Evolutionary conservation across 495 filamentous ascomycete genomes (phyloP).

Genomic region (Daldinia decipiens): DNA sequence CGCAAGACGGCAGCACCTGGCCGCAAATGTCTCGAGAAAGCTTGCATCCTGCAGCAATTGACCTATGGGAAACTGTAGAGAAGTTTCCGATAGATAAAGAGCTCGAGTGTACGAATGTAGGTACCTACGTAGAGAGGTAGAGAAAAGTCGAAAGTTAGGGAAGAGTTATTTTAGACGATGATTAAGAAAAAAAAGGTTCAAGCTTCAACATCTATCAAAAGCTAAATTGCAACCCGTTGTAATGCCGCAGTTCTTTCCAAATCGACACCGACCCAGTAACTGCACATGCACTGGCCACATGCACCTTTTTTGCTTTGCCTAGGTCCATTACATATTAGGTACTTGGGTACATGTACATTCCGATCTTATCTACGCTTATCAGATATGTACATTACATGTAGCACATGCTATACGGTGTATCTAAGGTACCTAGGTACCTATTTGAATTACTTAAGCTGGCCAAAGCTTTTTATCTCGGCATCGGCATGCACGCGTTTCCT

Average conservation of each 20-base stretch:
- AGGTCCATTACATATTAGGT: constrained; percentile 1
- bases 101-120: constrained; percentile 12
- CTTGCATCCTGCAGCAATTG: constrained; percentile 57
- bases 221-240: constrained; percentile 26
- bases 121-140: constrained; percentile 6
- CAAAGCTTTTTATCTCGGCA: neutral
- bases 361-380: too few relatives aligned
- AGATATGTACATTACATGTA: too few relatives aligned
- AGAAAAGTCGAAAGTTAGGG: constrained; percentile 2
- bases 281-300: constrained; percentile 45
- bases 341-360: neutral
- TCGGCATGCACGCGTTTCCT: constrained; percentile 36
- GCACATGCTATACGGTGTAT: too few relatives aligned
- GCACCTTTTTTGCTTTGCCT: constrained; percentile 7
- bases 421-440: too few relatives aligned
- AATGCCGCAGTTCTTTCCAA: constrained; percentile 35
- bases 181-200: constrained; percentile 23
- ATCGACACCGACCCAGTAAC: constrained; percentile 20
- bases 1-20: constrained; percentile 57
- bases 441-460: too few relatives aligned
- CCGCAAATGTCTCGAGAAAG: constrained; percentile 59
- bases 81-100: constrained; percentile 27
- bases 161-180: constrained; percentile 16
- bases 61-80: constrained; percentile 32
- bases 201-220: constrained; percentile 38